A percentile compares a stretch with the other conserved stretches of the same genome.
phyloP scores from a whole-genome alignment of 1,284 basidiomycete genomes.

The Marasmius tenuissimus region DNA sequence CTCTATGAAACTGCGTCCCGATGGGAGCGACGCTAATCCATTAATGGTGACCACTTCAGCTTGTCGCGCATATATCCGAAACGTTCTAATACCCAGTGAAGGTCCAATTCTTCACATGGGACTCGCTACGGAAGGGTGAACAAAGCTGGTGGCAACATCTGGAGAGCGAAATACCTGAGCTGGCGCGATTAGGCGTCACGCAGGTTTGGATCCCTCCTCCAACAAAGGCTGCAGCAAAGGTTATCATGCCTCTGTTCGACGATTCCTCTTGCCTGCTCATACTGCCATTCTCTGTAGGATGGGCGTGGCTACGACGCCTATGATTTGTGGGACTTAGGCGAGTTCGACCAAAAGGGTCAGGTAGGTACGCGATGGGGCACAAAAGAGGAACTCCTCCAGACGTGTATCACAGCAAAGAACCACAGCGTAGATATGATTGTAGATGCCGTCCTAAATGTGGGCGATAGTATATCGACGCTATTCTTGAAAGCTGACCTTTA shows the following conservation, averaged over 20 bases:
- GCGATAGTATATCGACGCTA: constrained; percentile 20
- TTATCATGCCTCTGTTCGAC: constrained; percentile 24
- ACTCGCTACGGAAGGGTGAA: constrained; percentile 50
- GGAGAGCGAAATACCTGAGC: constrained; percentile 63
- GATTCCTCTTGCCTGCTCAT: neutral
- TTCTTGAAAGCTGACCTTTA: constrained; percentile 1
- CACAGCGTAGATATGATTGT: constrained; percentile 68
- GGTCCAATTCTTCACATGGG: constrained; percentile 88
- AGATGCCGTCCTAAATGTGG: constrained; percentile 78
- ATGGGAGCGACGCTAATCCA: constrained; percentile 47
- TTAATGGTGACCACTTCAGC: constrained; percentile 46
- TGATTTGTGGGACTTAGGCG: constrained; percentile 90
- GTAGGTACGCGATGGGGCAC: constrained; percentile 89
- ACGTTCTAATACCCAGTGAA: constrained; percentile 24
- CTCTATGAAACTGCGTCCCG: constrained; percentile 58
- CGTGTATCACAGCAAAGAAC: constrained; percentile 58
- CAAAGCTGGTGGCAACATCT: constrained; percentile 85
- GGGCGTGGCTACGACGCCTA: constrained; percentile 82
- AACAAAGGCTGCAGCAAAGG: constrained; percentile 68
- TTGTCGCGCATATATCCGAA: neutral
- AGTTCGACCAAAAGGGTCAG: constrained; percentile 87
- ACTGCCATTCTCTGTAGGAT: constrained; percentile 38
- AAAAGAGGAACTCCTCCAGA: constrained; percentile 74
- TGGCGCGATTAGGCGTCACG: constrained; percentile 82
- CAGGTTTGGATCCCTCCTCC: constrained; percentile 80